Base-by-base conservation (phyloP, 345 rosid genomes). In the Euphorbia peplus region DNA sequence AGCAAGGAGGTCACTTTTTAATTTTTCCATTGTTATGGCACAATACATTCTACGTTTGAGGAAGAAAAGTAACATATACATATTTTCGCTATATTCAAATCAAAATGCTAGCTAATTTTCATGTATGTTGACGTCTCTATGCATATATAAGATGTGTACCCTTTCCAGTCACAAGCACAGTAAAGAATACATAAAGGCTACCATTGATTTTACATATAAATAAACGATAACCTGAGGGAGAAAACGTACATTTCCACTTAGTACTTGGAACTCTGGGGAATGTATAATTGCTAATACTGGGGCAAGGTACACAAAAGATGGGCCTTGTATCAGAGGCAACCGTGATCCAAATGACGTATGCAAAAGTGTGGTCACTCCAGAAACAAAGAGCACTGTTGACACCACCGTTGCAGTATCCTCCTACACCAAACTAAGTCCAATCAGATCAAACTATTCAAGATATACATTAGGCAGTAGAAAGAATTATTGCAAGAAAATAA, bases 251-350 rank as follows among this genome's bases (percentile, higher is more conserved):
- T 89, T 93, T 82, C 96, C 97, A 81, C 79, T 88, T 67, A 91
- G 85, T 71, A 84, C 89, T 83, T 85, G 93, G 79, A 93, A 91
- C 70, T 89, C 97, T 0, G 91, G 87, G 21, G 98, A 93, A 83
- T 93, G 91, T 19, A 93, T 87, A 66, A 93, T 82, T 13, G 89
- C 92, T 74, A 93, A 75, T 56, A 88, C 93, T 47, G 98, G 98
- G 70, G 97, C 98, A 50, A 93, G 90, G 79, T 69, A 91, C 73
- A 91, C 89, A 78, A 89, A 91, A 29, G 98, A 91, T 30, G 97
- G 96, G 53, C 98, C 98, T 78, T 93, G 98, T 58, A 93, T 83
- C 79, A 93, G 67, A 77, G 98, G 97, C 87, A 93, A 83, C 81
- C 98, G 87, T 11, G 98, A 91, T 15, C 98, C 98, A 47, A 93